These are phyloP conservation scores for Aegilops sharonensis DNA, from an alignment of 176 grass and related monocot genomes.

Conservation along the genomic window DNA sequence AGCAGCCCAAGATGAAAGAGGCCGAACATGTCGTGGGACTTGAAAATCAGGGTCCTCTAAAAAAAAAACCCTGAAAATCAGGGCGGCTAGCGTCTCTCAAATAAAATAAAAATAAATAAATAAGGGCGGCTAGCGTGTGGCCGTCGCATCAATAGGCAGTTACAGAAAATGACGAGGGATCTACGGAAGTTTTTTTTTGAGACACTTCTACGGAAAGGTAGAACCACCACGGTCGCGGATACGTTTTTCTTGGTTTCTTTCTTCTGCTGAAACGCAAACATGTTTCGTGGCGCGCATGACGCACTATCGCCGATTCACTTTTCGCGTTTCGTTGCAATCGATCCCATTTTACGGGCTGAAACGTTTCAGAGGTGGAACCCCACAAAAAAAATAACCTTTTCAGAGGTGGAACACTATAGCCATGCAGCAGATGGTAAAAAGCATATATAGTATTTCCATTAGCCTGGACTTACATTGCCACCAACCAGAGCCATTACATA, in stretches of 20 bases:
- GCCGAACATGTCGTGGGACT: too few relatives aligned
- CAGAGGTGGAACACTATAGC: neutral
- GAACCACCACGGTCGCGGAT: neutral
- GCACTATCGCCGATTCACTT: neutral
- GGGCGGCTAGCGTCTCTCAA: neutral
- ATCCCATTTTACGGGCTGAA: neutral
- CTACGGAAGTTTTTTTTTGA: neutral
- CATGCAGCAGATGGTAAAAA: neutral
- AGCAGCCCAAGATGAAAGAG: neutral
- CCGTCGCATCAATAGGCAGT: neutral
- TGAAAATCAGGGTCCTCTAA: too few relatives aligned
- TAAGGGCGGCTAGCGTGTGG: neutral
- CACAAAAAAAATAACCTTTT: too few relatives aligned
- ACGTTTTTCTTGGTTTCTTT: neutral
- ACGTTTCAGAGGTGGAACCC: neutral
- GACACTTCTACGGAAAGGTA: neutral
- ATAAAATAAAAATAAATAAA: too few relatives aligned
- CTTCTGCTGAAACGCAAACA: neutral
- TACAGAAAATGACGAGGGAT: constrained; percentile 11
- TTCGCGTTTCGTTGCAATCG: neutral
- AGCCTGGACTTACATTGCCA: neutral
- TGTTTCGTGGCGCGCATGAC: neutral
- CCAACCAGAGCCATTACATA: too few relatives aligned
- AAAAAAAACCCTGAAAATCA: neutral
- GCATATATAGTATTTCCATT: neutral